A percentile compares a stretch with the other conserved stretches of the same genome.
phyloP scores from a whole-genome alignment of 345 rosid species.

The Euclidium syriacum region DNA sequence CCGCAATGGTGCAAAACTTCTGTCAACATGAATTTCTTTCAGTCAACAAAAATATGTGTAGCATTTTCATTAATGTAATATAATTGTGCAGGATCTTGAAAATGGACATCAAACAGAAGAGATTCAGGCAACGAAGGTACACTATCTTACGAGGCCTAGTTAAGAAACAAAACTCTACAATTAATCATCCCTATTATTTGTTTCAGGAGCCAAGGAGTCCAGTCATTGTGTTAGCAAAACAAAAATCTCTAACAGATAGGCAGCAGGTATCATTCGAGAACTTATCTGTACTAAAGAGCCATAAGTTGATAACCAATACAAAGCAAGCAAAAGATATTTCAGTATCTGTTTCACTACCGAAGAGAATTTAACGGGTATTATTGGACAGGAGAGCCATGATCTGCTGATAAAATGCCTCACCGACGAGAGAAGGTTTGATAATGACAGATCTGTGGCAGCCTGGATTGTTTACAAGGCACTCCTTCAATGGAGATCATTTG shows the following conservation, averaged over 20 bases:
- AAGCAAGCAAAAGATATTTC: slow-evolving; percentile 5
- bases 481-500: slow-evolving; percentile 65
- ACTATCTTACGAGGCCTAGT: background rate
- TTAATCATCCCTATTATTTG: slow-evolving; percentile 9
- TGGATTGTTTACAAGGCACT: slow-evolving; percentile 49
- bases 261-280: slow-evolving; percentile 40
- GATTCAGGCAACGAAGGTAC: slow-evolving; percentile 35
- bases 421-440: slow-evolving; percentile 44
- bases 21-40: background rate
- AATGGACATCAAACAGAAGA: slow-evolving; percentile 43
- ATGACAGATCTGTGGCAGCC: slow-evolving; percentile 51
- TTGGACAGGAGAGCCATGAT: slow-evolving; percentile 54
- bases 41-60: background rate
- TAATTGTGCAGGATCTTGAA: slow-evolving; percentile 33
- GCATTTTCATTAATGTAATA: slow-evolving; percentile 11
- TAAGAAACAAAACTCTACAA: slow-evolving; percentile 12
- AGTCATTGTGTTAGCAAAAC: slow-evolving; percentile 37
- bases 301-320: background rate
- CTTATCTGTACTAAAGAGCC: background rate
- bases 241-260: slow-evolving; percentile 50
- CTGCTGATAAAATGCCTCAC: slow-evolving; percentile 43
- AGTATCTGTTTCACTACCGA: background rate
- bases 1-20: slow-evolving; percentile 32
- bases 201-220: slow-evolving; percentile 41
- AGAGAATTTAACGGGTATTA: background rate